These are phyloP conservation scores for Phytophthora meadii DNA, from an alignment of 352 stramenopile genomes.

Conservation along the genomic window DNA sequence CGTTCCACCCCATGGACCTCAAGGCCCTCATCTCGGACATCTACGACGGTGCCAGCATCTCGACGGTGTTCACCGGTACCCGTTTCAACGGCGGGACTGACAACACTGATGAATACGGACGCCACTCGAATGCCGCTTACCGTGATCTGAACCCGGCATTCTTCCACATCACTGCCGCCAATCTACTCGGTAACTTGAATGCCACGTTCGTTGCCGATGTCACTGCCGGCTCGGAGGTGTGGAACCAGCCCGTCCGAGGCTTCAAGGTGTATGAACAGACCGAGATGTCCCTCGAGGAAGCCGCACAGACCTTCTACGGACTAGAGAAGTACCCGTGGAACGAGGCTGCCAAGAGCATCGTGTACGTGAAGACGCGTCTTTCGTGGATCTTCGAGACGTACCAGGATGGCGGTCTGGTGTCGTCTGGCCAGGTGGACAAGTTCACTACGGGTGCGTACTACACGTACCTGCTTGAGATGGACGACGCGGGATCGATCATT, in stretches of 20 bases:
- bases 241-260: conserved; percentile 59
- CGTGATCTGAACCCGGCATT: conserved; percentile 54
- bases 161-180: conserved; percentile 49
- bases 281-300: conserved; percentile 33
- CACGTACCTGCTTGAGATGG: conserved; percentile 45
- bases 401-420: conserved; percentile 39
- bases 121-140: conserved; percentile 31
- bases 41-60: conserved; percentile 32
- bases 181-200: conserved; percentile 45
- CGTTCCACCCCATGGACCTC: conserved; percentile 47
- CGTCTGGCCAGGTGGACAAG: conserved; percentile 24
- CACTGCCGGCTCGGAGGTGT: conserved; percentile 44
- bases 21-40: conserved; percentile 46
- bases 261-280: conserved; percentile 45
- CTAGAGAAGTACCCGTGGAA: conserved; percentile 56
- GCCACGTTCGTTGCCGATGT: conserved; percentile 52
- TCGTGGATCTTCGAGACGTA: conserved; percentile 50
- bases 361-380: conserved; percentile 46
- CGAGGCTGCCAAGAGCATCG: conserved; percentile 36
- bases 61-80: conserved; percentile 42
- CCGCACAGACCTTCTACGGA: conserved; percentile 41
- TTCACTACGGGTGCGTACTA: conserved; percentile 38
- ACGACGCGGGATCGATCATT: conserved; percentile 31
- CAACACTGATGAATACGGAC: conserved; percentile 43
- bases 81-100: conserved; percentile 36